These are phyloP conservation scores for Paecilomyces niveus DNA, from an alignment of 2,329 filamentous ascomycete species.

Conservation along the genomic window DNA sequence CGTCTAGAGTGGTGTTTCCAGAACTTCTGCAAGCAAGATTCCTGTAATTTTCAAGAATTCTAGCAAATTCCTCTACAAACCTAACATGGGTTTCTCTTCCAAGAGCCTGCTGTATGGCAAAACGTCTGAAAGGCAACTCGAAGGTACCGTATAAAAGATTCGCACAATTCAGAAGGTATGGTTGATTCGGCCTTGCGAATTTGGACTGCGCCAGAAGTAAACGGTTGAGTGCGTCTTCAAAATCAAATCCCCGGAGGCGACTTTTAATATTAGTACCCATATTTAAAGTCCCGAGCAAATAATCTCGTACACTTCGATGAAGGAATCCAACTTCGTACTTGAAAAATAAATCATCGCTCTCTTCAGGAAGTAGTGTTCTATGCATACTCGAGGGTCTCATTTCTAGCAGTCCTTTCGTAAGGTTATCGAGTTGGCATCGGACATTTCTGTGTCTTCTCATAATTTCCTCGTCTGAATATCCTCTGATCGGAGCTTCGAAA, in stretches of 20 bases:
- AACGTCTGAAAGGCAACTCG: not conserved
- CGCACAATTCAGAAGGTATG: not conserved
- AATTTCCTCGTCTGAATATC: not conserved
- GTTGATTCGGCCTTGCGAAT: not conserved
- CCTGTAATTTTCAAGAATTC: not conserved
- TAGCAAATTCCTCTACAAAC: not conserved
- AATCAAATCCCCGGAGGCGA: not conserved
- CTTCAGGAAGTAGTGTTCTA: too few species aligned
- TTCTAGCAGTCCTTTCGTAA: conserved; percentile 2
- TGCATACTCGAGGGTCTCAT: not conserved
- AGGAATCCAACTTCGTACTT: conserved; percentile 1
- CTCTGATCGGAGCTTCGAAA: not conserved
- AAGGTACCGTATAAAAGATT: not conserved
- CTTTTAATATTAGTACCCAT: not conserved
- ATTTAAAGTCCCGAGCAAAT: not conserved
- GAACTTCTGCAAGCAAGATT: not conserved
- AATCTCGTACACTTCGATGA: conserved; percentile 1
- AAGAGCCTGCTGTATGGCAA: not conserved
- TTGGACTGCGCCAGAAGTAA: not conserved
- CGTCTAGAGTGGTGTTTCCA: not conserved
- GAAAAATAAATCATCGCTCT: not conserved
- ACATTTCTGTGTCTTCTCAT: not conserved
- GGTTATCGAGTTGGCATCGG: not conserved
- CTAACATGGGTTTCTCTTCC: not conserved
- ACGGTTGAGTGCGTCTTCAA: not conserved